A percentile compares a stretch with the other conserved stretches of the same genome.
Conservation (phyloP, 2,329 filamentous ascomycete genomes). For the Fusarium mangiferae region DNA sequence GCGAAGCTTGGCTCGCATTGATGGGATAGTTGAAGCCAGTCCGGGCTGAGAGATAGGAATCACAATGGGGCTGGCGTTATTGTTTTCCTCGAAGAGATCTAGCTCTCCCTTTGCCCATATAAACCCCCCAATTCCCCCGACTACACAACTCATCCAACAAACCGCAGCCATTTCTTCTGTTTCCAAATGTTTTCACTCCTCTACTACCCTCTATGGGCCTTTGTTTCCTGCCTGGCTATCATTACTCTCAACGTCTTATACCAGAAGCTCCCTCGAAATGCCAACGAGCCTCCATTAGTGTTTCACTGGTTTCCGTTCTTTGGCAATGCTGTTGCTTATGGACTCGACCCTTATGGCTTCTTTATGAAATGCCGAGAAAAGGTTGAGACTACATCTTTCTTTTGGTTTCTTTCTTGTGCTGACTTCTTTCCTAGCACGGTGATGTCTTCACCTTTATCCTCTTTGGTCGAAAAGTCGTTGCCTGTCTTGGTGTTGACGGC, state of each 20-base stretch:
- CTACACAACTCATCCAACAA: neutral
- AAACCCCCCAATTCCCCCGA: neutral
- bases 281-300: slow-evolving; percentile 60
- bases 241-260: slow-evolving; percentile 20
- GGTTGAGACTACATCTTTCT: slow-evolving; percentile 54
- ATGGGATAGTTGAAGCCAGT: too few species aligned
- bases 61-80: neutral
- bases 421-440: slow-evolving; percentile 53
- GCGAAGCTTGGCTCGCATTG: neutral
- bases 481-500: slow-evolving; percentile 60
- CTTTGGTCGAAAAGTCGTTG: slow-evolving; percentile 61
- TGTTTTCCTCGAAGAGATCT: neutral
- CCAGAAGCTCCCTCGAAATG: slow-evolving; percentile 30
- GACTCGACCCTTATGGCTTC: slow-evolving; percentile 76
- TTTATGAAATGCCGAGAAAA: slow-evolving; percentile 73
- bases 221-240: neutral
- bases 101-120: neutral
- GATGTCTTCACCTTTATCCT: slow-evolving; percentile 66
- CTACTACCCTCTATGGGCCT: slow-evolving; percentile 8
- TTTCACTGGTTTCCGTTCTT: slow-evolving; percentile 72
- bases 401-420: neutral
- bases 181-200: slow-evolving; percentile 9
- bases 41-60: neutral
- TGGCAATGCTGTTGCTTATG: slow-evolving; percentile 77
- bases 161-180: neutral